Percentiles rank a stretch among this genome's conserved stretches.
Conservation (phyloP, 495 filamentous ascomycete genomes). For the Xylaria nigripes region DNA sequence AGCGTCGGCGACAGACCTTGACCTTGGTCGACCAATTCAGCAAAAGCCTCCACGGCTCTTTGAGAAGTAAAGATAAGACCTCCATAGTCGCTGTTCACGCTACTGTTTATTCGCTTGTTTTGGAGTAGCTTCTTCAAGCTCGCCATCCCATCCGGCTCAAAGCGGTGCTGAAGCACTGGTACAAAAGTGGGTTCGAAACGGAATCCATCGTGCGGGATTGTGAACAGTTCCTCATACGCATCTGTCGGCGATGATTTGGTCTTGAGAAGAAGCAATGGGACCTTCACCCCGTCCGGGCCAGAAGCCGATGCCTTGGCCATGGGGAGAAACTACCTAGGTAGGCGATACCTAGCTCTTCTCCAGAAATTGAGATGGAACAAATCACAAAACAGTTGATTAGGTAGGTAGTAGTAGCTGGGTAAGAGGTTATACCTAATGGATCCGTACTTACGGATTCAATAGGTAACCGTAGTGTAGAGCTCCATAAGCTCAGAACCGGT, state of each 20-base stretch:
- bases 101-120: slow-evolving; percentile 25
- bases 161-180: slow-evolving; percentile 72
- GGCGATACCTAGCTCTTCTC: no score
- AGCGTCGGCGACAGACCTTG: slow-evolving; percentile 22
- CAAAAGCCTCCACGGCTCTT: slow-evolving; percentile 82
- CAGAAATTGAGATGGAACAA: no score
- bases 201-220: slow-evolving; percentile 28
- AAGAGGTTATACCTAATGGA: no score
- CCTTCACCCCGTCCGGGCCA: slow-evolving; percentile 16
- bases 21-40: slow-evolving; percentile 49
- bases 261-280: slow-evolving; percentile 75
- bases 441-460: no score
- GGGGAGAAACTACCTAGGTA: no score
- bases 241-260: slow-evolving; percentile 73
- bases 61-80: slow-evolving; percentile 92
- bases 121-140: slow-evolving; percentile 29
- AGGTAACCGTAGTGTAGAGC: no score
- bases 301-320: slow-evolving; percentile 5
- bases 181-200: slow-evolving; percentile 62
- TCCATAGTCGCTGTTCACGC: slow-evolving; percentile 49
- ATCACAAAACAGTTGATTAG: no score
- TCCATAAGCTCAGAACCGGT: neutral
- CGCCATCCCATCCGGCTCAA: slow-evolving; percentile 36
- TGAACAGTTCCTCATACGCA: slow-evolving; percentile 70
- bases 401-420: no score